Conservation (phyloP, 129 eudicot genomes). For the Artemisia annua region DNA sequence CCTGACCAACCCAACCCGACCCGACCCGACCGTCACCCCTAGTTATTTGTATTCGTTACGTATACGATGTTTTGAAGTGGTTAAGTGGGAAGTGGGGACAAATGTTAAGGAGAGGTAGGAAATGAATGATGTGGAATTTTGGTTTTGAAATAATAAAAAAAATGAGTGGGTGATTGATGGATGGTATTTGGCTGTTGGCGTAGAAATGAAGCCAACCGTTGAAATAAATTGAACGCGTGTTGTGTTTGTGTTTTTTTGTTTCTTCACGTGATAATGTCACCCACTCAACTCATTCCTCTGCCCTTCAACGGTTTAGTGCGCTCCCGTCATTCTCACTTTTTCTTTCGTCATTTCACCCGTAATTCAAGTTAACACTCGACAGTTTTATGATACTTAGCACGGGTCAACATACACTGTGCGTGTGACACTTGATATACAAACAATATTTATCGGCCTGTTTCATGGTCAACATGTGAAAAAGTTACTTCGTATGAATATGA, state of each 20-base stretch:
- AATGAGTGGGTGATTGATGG: neutral
- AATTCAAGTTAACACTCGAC: neutral
- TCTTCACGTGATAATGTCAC: slow-evolving; percentile 30
- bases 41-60: no score
- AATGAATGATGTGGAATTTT: neutral
- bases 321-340: neutral
- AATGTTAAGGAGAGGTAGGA: neutral
- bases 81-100: slow-evolving; percentile 16
- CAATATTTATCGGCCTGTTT: no score
- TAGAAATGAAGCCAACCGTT: slow-evolving; percentile 31
- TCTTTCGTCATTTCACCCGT: neutral
- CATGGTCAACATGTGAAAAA: no score
- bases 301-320: slow-evolving; percentile 10
- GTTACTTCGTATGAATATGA: no score
- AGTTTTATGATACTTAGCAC: no score
- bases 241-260: neutral
- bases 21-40: no score
- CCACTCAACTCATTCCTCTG: slow-evolving; percentile 14
- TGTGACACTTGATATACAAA: no score
- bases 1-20: no score
- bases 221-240: neutral
- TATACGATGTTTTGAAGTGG: no score
- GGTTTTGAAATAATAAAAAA: neutral
- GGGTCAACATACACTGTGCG: no score
- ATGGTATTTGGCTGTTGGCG: slow-evolving; percentile 20